These are phyloP conservation scores for Hamigera avellanea DNA, from an alignment of 495 filamentous ascomycete species.

Conservation along the genomic window DNA sequence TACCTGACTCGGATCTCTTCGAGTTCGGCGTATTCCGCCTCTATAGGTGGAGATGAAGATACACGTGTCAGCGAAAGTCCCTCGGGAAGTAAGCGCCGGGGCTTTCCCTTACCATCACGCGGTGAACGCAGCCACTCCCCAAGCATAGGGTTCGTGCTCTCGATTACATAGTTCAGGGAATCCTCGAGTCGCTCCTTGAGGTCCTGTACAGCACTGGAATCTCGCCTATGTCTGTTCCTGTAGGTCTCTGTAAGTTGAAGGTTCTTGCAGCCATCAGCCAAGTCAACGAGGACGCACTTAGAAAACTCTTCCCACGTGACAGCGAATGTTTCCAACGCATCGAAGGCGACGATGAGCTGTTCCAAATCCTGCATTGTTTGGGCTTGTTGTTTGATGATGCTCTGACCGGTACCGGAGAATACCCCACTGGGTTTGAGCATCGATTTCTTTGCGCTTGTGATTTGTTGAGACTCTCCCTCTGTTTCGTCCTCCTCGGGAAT, in stretches of 20 bases:
- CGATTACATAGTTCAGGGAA: conserved; percentile 20
- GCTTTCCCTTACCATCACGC: conserved; percentile 24
- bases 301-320: conserved; percentile 31
- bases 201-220: conserved; percentile 23
- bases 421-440: conserved; percentile 11
- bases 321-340: conserved; percentile 51
- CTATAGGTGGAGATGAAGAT: conserved; percentile 17
- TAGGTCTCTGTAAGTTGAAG: conserved; percentile 2
- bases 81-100: too few relatives aligned
- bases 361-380: conserved; percentile 65
- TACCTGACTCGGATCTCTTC: conserved; percentile 56
- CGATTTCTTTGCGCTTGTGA: conserved; percentile 24
- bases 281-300: conserved; percentile 20
- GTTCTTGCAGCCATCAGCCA: not conserved
- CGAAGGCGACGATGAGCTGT: conserved; percentile 51
- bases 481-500: conserved; percentile 10
- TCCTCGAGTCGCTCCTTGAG: conserved; percentile 21
- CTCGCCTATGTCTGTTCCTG: conserved; percentile 22
- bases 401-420: conserved; percentile 6
- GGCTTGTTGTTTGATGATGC: conserved; percentile 37
- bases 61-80: conserved; percentile 1
- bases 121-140: conserved; percentile 24
- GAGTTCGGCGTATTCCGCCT: conserved; percentile 28
- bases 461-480: conserved; percentile 13
- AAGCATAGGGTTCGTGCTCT: conserved; percentile 24